These are phyloP conservation scores for Polytrichum commune DNA, from an alignment of 225 moss, liverwort and hornwort species.

Conservation along the genomic window DNA sequence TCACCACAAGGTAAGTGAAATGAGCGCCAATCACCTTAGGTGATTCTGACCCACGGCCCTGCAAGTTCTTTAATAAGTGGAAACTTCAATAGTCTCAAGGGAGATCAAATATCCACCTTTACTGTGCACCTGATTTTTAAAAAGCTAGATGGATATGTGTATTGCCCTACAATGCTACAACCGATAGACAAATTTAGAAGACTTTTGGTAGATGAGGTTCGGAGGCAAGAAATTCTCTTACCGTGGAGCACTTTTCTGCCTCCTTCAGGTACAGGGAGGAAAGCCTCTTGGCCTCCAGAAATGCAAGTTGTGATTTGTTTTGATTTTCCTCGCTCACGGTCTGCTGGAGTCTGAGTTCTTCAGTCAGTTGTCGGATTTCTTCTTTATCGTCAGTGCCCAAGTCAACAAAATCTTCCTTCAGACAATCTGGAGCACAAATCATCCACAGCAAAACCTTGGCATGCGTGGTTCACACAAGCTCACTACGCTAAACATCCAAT, in stretches of 20 bases:
- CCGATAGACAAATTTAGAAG: not conserved
- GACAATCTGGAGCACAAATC: slow-evolving; percentile 33
- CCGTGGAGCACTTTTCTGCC: slow-evolving; percentile 48
- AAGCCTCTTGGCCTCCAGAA: slow-evolving; percentile 46
- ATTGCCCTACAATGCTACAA: not conserved
- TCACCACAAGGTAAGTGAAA: no score
- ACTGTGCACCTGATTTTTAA: not conserved
- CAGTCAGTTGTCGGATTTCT: slow-evolving; percentile 36
- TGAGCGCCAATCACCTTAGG: no score
- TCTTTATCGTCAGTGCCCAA: slow-evolving; percentile 36
- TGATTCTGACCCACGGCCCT: not conserved
- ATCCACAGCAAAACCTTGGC: not conserved
- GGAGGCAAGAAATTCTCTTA: not conserved
- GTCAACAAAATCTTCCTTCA: slow-evolving; percentile 35
- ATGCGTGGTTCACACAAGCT: not conserved
- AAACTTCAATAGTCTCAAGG: not conserved
- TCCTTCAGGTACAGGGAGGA: slow-evolving; percentile 56
- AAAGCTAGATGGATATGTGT: not conserved
- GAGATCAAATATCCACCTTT: no score
- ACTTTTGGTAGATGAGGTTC: not conserved
- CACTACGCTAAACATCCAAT: no score
- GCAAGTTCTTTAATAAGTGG: not conserved
- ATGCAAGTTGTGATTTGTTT: slow-evolving; percentile 26
- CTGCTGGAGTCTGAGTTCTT: slow-evolving; percentile 40
- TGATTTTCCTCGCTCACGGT: slow-evolving; percentile 37